These are phyloP conservation scores for Aureobasidium sp. DNA, from an alignment of 2,329 filamentous ascomycete species.

Conservation along the genomic window DNA sequence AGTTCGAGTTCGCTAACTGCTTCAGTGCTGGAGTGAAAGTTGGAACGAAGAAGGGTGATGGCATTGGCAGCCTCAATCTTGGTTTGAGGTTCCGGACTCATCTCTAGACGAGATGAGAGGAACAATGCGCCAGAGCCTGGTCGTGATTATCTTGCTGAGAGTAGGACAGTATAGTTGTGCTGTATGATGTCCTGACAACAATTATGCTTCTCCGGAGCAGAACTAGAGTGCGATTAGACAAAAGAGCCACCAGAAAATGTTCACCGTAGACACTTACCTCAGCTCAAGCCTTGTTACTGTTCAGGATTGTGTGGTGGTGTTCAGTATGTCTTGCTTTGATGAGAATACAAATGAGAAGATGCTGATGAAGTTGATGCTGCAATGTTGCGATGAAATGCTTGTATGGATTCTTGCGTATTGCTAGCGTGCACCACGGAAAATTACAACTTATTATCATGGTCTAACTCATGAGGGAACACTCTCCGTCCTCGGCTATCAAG, in stretches of 20 bases:
- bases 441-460: neutral
- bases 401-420: too few relatives aligned
- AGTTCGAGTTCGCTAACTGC: neutral
- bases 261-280: neutral
- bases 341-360: neutral
- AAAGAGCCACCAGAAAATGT: neutral
- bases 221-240: neutral
- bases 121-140: neutral
- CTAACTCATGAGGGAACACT: neutral
- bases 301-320: neutral
- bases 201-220: neutral
- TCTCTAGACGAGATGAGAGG: neutral
- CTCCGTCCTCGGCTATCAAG: neutral
- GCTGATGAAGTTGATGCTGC: neutral
- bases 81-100: neutral
- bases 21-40: neutral
- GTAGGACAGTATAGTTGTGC: neutral
- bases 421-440: neutral
- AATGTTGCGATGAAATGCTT: neutral
- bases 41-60: neutral
- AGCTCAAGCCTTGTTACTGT: neutral
- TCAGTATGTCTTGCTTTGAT: neutral
- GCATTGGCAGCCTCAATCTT: neutral
- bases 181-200: neutral
- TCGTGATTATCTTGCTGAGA: neutral